Conservation (phyloP, 139 green algal species). For the Pseudopediastrum boryanum region DNA sequence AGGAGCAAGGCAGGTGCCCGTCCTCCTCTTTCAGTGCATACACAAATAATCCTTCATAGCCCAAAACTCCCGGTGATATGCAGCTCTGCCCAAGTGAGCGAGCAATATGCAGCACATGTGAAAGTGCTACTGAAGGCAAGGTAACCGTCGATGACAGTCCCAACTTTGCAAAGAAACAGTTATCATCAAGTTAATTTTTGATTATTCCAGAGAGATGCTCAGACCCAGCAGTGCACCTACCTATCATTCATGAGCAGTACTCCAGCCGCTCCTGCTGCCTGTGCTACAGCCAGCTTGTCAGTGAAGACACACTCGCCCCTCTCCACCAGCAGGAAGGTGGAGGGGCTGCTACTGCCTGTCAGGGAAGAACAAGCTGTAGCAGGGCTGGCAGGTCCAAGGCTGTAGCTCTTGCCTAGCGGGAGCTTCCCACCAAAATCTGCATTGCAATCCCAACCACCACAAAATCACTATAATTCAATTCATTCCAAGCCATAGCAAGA, state of each 20-base stretch:
- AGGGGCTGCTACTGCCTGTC: background rate
- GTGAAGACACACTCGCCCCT: constrained; percentile 74
- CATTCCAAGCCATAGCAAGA: background rate
- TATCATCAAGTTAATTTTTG: background rate
- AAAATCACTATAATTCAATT: background rate
- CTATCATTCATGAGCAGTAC: constrained; percentile 78
- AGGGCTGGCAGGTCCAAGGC: constrained; percentile 17
- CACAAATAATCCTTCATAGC: no score
- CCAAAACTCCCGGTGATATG: background rate
- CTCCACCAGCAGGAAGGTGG: constrained; percentile 63
- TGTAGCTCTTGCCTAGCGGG: constrained; percentile 32
- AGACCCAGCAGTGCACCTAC: no score
- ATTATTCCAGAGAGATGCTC: no score
- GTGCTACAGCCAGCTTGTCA: constrained; percentile 63
- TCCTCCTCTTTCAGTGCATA: no score
- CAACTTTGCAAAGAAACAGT: background rate
- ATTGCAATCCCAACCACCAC: no score
- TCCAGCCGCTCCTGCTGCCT: constrained; percentile 65
- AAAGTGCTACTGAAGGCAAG: background rate
- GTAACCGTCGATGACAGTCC: background rate
- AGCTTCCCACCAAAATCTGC: constrained; percentile 8
- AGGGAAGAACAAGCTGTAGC: constrained; percentile 10
- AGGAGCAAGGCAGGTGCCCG: no score
- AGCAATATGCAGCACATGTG: background rate
- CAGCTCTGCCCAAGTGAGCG: background rate